Evolutionary conservation across 257 asterid genomes (phyloP).

Genomic region (Salvia splendens): DNA sequence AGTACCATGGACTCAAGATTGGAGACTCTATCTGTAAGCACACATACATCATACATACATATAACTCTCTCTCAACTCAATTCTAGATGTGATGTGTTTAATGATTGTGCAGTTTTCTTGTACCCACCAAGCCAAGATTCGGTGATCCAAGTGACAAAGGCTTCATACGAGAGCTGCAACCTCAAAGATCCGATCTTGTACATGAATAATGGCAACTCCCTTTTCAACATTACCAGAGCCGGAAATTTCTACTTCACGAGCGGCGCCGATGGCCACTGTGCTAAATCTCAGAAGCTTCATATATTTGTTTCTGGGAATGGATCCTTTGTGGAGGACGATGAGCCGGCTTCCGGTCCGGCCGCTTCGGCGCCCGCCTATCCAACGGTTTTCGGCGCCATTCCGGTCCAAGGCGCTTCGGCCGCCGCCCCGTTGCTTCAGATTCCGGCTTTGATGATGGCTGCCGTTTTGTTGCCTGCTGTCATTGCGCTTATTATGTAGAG

Average conservation of each 20-base stretch:
- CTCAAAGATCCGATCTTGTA: slow-evolving; percentile 70
- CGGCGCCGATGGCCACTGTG: slow-evolving; percentile 66
- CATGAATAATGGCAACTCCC: slow-evolving; percentile 79
- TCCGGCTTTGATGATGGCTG: slow-evolving; percentile 37
- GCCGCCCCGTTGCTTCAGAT: slow-evolving; percentile 33
- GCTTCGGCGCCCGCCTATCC: slow-evolving; percentile 72
- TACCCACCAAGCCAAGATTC: slow-evolving; percentile 98
- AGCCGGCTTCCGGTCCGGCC: slow-evolving; percentile 53
- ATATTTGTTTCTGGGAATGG: slow-evolving; percentile 63
- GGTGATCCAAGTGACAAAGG: slow-evolving; percentile 65
- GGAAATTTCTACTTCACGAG: slow-evolving; percentile 82
- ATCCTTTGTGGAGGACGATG: slow-evolving; percentile 38
- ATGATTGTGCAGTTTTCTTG: slow-evolving; percentile 67
- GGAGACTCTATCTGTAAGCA: slow-evolving; percentile 90
- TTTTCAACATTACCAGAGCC: slow-evolving; percentile 59
- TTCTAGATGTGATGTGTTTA: too few species aligned
- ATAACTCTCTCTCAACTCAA: too few species aligned
- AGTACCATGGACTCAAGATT: slow-evolving; percentile 48
- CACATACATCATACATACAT: not conserved
- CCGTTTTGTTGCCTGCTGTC: slow-evolving; percentile 25
- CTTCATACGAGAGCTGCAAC: slow-evolving; percentile 64
- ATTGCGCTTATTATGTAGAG: slow-evolving; percentile 3
- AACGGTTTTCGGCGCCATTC: slow-evolving; percentile 67
- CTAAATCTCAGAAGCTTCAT: slow-evolving; percentile 67
- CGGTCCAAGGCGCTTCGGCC: slow-evolving; percentile 49